Base-by-base conservation (phyloP, 108 stramenopile genomes). In the Nannochloropsis granulata region DNA sequence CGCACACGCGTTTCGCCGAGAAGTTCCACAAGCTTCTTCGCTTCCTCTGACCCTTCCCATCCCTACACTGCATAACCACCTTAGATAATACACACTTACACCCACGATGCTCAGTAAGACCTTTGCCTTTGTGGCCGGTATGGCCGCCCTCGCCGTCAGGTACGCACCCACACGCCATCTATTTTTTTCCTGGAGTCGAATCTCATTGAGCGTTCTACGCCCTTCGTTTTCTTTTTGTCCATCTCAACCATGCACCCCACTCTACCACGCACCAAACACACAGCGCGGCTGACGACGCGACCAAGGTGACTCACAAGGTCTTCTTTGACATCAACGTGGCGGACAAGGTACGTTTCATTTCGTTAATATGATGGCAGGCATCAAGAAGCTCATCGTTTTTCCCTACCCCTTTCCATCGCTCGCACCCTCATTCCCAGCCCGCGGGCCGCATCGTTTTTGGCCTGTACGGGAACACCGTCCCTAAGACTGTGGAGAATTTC, bases 401-500 rank as follows among this genome's bases (percentile, higher is more conserved):
- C 10, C 56, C 56, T 71, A n/a, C 56, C n/a, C n/a, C n/a, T 71
- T n/a, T 11, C 9, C n/a, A 16, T n/a, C 56, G 56, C 16, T n/a
- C 56, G 56, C 34, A 90, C 25, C 92, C 94, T 83, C 93, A 89
- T 44, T 94, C 93, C 16, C 81, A 93, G 44, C 44, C 93, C 80
- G 83, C 87, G 43, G 87, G 87, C 21, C 87, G 94, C 21, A 95
- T 97, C 83, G 93, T 95, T 81, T 84, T 98, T 78, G 97, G 96
- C 25, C 90, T 98, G 25, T 97, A 93, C 83, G 95, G 94, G n/a
- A 94, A 96, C 24, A 90, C 83, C 79, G 95, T 95, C 2, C 97
- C 97, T 43, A 95, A 93, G 87, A 98, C 97, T 13, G 93, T 85
- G 0, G 96, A 96, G 85, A 96, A 96, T 92, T 96, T 96, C 86